Percentiles rank a stretch among this genome's conserved stretches.
Conservation (phyloP, 768 basidiomycete genomes). For the Leucocoprinus sp. region DNA sequence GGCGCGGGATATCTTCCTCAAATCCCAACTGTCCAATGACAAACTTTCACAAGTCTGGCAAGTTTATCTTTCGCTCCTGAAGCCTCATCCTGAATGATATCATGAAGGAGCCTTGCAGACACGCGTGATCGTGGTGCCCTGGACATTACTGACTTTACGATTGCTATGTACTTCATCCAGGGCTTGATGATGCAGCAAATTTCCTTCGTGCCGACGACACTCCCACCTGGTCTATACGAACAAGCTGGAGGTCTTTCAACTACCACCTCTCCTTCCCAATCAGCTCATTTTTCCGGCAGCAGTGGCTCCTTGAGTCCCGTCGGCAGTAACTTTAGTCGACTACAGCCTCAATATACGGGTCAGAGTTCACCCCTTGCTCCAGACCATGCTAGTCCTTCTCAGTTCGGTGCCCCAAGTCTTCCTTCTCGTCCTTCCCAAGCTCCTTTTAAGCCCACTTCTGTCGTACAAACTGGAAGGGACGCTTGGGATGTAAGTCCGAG, state of each 20-base stretch:
- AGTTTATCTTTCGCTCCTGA: conserved; percentile 16
- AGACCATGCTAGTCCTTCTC: conserved; percentile 35
- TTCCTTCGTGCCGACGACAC: conserved; percentile 56
- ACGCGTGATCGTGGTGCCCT: conserved; percentile 86
- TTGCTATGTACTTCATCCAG: conserved; percentile 96
- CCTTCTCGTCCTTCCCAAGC: conserved; percentile 30
- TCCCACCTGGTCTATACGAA: conserved; percentile 84
- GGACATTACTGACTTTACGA: conserved; percentile 85
- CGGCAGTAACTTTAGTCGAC: conserved; percentile 28
- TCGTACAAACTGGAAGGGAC: conserved; percentile 18
- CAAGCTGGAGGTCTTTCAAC: conserved; percentile 48
- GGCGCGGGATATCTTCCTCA: conserved; percentile 85
- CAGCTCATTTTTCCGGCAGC: conserved; percentile 52
- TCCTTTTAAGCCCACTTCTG: neutral
- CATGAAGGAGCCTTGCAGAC: conserved; percentile 82
- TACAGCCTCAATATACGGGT: conserved; percentile 63
- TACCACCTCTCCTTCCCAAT: conserved; percentile 23
- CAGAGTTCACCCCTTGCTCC: conserved; percentile 42
- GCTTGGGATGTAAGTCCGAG: conserved; percentile 78
- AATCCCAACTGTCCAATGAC: conserved; percentile 81
- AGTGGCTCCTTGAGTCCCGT: conserved; percentile 58
- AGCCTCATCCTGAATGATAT: conserved; percentile 6
- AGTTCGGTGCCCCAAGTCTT: conserved; percentile 25
- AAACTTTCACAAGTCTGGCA: conserved; percentile 92
- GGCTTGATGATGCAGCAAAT: conserved; percentile 78